Evolutionary conservation across 2,329 filamentous ascomycete species (phyloP), one percentile per base, ranked within the genome.

Genomic region (Alternaria hordeiaustralica): DNA sequence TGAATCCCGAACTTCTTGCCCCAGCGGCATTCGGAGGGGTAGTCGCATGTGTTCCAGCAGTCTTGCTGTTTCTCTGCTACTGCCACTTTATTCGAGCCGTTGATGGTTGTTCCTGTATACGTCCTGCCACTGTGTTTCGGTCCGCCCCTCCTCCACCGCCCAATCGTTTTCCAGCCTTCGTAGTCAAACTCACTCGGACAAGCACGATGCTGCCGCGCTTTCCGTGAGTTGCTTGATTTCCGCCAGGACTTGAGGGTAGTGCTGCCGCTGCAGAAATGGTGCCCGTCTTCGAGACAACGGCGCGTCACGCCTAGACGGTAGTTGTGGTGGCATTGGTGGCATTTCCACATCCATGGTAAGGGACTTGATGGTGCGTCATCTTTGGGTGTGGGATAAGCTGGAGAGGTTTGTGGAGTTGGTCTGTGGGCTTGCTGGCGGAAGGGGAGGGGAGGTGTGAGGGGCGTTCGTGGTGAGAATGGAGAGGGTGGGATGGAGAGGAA

Each of bases 101-200:
- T n/a, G 13, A 11, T 28, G 8, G 26, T 6, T 28, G 54, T 26
- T 13, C 18, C 36, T 25, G 20, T 58, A 8, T 7, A 6, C 30
- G 13, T 10, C 15, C n/a, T 50, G 3, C 46, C 33, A 21, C 56
- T 53, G 36, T 65, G 21, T 64, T 61, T 23, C 63, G 59, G 21
- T 20, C 56, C 56, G 4, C 45, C 56, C 33, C 63, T 79, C 61
- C 55, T 76, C 85, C 85, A 87, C 4, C 74, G 67, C 3, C 82
- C 82, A 78, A 81, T 84, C 0, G 70, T 66, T 58, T 83, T 83
- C 86, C 86, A 87, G 0, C 84, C 82, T 6, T 74, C 62, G 58
- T 87, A 87, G 70, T 87, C 85, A 59, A 87, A 87, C 57, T 86
- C 84, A 44, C 80, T 83, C 0, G 75, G 74, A 64, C 86, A 87